Evolutionary conservation across 805 yeast species (phyloP).

Genomic region (Wickerhamiella kazuoi): DNA sequence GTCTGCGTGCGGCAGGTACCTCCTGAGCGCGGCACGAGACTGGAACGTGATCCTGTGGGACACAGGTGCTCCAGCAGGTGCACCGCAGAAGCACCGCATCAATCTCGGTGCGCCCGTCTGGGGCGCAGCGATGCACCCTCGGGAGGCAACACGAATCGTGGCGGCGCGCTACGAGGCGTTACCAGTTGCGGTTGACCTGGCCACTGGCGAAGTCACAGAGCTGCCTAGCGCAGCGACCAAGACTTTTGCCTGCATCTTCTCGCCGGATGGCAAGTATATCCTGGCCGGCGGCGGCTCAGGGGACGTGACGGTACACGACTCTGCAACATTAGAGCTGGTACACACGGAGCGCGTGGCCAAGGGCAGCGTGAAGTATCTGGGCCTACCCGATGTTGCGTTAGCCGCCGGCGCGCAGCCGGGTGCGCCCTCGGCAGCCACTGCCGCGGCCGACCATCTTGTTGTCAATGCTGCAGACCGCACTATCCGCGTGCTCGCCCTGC

Average conservation of each 20-base stretch:
- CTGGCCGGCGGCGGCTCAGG: neutral
- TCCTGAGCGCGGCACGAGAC: conserved; percentile 60
- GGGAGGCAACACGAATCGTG: conserved; percentile 28
- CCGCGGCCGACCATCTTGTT: neutral
- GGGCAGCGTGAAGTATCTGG: neutral
- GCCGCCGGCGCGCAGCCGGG: too few species aligned
- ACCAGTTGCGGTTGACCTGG: conserved; percentile 25
- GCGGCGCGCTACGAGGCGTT: conserved; percentile 50
- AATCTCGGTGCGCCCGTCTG: conserved; percentile 43
- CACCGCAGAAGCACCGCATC: neutral
- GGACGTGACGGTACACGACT: neutral
- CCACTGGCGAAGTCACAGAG: conserved; percentile 12
- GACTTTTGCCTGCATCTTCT: neutral
- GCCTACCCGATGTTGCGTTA: neutral
- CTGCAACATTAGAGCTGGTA: neutral
- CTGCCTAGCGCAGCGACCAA: neutral
- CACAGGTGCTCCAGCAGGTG: conserved; percentile 19
- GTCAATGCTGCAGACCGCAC: neutral
- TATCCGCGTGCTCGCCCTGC: neutral
- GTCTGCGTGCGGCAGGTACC: conserved; percentile 54
- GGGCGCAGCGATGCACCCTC: conserved; percentile 44
- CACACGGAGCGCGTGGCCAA: neutral
- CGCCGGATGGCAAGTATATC: neutral
- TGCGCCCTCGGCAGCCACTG: too few species aligned
- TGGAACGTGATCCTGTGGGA: conserved; percentile 79